These are phyloP conservation scores for Chytriomyces sp. DNA, from an alignment of 192 early-diverging fungal species.

Conservation along the genomic window DNA sequence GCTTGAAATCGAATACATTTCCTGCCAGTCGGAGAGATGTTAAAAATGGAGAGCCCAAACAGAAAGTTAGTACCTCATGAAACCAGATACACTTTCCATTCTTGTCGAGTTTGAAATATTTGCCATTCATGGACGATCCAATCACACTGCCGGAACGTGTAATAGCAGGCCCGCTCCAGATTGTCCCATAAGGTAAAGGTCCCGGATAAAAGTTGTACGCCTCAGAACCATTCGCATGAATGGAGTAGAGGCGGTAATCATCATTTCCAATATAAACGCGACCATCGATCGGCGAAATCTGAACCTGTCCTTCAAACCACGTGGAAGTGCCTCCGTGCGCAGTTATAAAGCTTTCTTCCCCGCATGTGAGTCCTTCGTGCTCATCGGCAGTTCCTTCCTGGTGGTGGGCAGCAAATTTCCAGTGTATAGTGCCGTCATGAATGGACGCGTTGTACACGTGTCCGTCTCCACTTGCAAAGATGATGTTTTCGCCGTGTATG, in stretches of 20 bases:
- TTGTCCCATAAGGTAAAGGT: constrained; percentile 25
- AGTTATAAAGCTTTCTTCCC: constrained; percentile 1
- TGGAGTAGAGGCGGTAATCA: constrained; percentile 26
- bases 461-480: constrained; percentile 31
- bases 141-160: constrained; percentile 27
- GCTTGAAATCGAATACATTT: constrained; percentile 30
- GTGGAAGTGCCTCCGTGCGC: constrained; percentile 23
- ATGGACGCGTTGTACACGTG: constrained; percentile 30
- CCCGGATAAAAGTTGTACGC: constrained; percentile 32
- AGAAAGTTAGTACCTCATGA: neutral
- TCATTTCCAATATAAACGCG: constrained; percentile 34
- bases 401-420: constrained; percentile 33
- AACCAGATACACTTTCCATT: constrained; percentile 35
- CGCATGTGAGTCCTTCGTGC: constrained; percentile 21
- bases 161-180: constrained; percentile 27
- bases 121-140: constrained; percentile 28
- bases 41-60: too few relatives aligned
- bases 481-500: neutral
- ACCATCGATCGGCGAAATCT: constrained; percentile 21
- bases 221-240: constrained; percentile 27
- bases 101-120: constrained; percentile 27
- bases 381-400: constrained; percentile 3
- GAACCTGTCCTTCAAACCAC: constrained; percentile 32
- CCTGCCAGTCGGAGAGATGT: neutral
- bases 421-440: constrained; percentile 1